A percentile compares a stretch with the other conserved stretches of the same genome.
phyloP scores from a whole-genome alignment of 768 basidiomycete species.

The Antrodiella citrinella region DNA sequence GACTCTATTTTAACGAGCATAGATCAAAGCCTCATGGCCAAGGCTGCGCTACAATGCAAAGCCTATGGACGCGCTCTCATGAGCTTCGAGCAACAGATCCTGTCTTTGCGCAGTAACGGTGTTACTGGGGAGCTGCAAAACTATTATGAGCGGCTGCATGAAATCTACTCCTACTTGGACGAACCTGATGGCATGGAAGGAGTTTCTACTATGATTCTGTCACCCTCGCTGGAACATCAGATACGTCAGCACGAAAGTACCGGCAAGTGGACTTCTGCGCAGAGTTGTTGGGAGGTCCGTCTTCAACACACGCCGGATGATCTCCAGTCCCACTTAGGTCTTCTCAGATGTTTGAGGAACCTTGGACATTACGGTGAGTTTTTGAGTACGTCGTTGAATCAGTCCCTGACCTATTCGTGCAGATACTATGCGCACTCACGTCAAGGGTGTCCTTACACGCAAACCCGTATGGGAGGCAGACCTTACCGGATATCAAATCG shows the following conservation, averaged over 20 bases:
- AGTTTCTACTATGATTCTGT: conserved; percentile 78
- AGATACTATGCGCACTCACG: conserved; percentile 95
- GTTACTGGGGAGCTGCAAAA: conserved; percentile 44
- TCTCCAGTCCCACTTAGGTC: conserved; percentile 79
- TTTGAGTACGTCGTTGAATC: background rate
- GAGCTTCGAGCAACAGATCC: conserved; percentile 85
- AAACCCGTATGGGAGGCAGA: conserved; percentile 77
- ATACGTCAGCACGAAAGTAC: conserved; percentile 97
- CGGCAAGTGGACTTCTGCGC: conserved; percentile 95
- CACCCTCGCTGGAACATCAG: conserved; percentile 89
- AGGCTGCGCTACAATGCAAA: conserved; percentile 90
- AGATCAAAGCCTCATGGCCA: conserved; percentile 82
- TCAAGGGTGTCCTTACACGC: conserved; percentile 79
- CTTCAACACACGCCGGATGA: conserved; percentile 89
- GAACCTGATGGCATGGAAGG: conserved; percentile 99
- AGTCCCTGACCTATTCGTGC: too few species aligned
- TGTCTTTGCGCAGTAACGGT: conserved; percentile 33
- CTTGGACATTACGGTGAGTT: conserved; percentile 88
- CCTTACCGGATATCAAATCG: conserved; percentile 78
- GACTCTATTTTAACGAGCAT: conserved; percentile 81
- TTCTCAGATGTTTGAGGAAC: conserved; percentile 86
- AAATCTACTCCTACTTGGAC: conserved; percentile 93
- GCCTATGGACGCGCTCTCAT: conserved; percentile 91
- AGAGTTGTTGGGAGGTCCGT: conserved; percentile 97
- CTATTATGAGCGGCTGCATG: conserved; percentile 86